phyloP scores from a whole-genome alignment of 495 filamentous ascomycete species.

The Stereocaulon alpinum region DNA sequence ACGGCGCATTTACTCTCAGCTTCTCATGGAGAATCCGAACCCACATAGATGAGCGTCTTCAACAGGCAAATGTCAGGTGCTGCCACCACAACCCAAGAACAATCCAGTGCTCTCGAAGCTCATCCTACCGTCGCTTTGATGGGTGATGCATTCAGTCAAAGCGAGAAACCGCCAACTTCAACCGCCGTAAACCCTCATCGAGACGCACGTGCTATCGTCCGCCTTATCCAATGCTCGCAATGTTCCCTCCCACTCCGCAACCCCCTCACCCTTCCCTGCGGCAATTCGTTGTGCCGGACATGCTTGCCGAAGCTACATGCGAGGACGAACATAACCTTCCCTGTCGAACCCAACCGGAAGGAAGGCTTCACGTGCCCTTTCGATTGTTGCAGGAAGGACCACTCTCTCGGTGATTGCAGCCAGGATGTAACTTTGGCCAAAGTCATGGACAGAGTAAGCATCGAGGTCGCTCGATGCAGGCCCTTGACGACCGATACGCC shows the following conservation, averaged over 20 bases:
- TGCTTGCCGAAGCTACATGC: constrained; percentile 59
- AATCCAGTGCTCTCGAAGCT: neutral
- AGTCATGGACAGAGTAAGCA: constrained; percentile 38
- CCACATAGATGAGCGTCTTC: constrained; percentile 13
- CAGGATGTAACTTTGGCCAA: constrained; percentile 66
- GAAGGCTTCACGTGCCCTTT: constrained; percentile 67
- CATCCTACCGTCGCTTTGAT: constrained; percentile 22
- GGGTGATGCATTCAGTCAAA: constrained; percentile 20
- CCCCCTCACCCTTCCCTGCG: constrained; percentile 75
- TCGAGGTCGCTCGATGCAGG: constrained; percentile 22
- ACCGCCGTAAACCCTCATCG: constrained; percentile 33
- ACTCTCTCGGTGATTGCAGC: constrained; percentile 66
- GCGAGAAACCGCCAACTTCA: constrained; percentile 7
- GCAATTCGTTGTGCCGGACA: constrained; percentile 60
- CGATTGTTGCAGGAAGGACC: constrained; percentile 52
- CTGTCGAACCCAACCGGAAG: constrained; percentile 49
- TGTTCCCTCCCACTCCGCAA: constrained; percentile 59
- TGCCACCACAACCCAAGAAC: neutral
- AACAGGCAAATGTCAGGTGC: constrained; percentile 7
- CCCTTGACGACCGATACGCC: constrained; percentile 19
- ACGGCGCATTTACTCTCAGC: neutral
- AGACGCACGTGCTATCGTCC: constrained; percentile 51
- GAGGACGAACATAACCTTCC: constrained; percentile 65
- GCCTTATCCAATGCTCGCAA: constrained; percentile 60
- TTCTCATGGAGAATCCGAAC: constrained; percentile 10